Base-by-base conservation (phyloP, 768 basidiomycete genomes). In the Gautieria morchelliformis region DNA sequence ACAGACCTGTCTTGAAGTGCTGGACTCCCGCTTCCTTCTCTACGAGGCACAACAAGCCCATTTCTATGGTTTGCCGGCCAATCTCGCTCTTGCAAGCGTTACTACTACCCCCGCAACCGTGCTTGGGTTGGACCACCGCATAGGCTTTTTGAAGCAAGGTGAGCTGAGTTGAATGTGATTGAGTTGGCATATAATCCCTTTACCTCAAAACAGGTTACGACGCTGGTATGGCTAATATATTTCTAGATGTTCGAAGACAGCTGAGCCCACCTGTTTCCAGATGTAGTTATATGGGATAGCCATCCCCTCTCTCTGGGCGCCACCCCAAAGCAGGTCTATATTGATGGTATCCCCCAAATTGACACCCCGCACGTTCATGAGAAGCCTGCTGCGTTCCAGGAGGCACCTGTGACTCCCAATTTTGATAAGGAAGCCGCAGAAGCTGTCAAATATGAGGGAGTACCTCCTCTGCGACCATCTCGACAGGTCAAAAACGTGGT, bases 341-440 rank as follows among this genome's bases (percentile, higher is more conserved):
- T 76, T 60, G 76, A 78, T 59, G 75, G 75, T 4, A 75, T 76
- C 54, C 59, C 72, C 0, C 76, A 78, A 59, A 47, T 63, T 11
- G 42, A 49, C 17, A 47, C 47, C 42, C 58, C 63, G 6, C 22
- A 47, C 24, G 57, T 65, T 7, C 51, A 65, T 30, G 22, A 57
- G 17, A 73, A 74, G 57, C 67, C 71, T 0, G 58, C 52, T 2
- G 57, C 62, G 20, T 69, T 72, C 47, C 75, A 75, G 50, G 53
- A 68, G 17, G 63, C 67, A 4, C 87, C 89, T 0, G 71, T 68
- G 42, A 81, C 83, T 1, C 89, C 89, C 0, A 75, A 87, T 62
- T 93, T 85, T 62, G 81, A 84, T 63, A 72, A 77, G 48, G 89
- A 91, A 63, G 81, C 83, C 4, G 68, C 71, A 33, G 76, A 80